A percentile compares a stretch with the other conserved stretches of the same genome.
Conservation (phyloP, 2,329 filamentous ascomycete genomes). For the Cryoendolithus antarcticus region DNA sequence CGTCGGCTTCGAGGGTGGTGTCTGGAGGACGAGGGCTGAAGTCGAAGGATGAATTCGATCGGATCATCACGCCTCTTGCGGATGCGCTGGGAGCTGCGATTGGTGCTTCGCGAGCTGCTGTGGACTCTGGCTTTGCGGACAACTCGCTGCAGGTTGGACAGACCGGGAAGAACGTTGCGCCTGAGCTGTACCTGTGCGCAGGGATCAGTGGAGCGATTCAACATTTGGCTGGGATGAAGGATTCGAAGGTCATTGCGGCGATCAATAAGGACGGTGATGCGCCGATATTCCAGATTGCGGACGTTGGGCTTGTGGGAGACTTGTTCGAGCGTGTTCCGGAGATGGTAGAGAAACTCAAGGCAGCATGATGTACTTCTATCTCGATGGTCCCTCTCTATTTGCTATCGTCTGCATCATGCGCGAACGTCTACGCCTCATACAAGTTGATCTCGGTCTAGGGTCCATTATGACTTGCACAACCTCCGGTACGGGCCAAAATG, state of each 20-base stretch:
- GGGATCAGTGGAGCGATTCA: conserved; percentile 97
- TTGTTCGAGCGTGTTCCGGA: conserved; percentile 92
- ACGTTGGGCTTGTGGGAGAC: conserved; percentile 90
- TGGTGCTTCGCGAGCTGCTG: conserved; percentile 84
- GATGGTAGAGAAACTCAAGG: conserved; percentile 86
- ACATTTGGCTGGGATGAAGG: conserved; percentile 98
- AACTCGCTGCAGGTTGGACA: conserved; percentile 97
- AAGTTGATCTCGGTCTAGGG: too few relatives aligned
- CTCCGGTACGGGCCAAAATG: too few relatives aligned
- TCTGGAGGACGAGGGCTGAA: conserved; percentile 90
- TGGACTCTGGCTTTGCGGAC: conserved; percentile 94
- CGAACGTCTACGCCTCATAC: too few relatives aligned
- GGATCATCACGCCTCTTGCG: conserved; percentile 79
- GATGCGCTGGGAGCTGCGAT: conserved; percentile 92
- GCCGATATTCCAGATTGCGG: conserved; percentile 95
- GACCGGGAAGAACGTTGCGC: conserved; percentile 96
- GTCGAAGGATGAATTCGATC: conserved; percentile 96
- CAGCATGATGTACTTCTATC: neutral
- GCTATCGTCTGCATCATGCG: too few relatives aligned
- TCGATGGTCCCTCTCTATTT: too few relatives aligned
- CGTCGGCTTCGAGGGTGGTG: conserved; percentile 79
- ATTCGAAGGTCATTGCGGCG: conserved; percentile 96
- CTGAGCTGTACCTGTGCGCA: conserved; percentile 86
- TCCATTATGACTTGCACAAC: too few relatives aligned
- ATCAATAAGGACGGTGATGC: conserved; percentile 98